These are phyloP conservation scores for Penicillium canariense DNA, from an alignment of 495 filamentous ascomycete species.

Conservation along the genomic window DNA sequence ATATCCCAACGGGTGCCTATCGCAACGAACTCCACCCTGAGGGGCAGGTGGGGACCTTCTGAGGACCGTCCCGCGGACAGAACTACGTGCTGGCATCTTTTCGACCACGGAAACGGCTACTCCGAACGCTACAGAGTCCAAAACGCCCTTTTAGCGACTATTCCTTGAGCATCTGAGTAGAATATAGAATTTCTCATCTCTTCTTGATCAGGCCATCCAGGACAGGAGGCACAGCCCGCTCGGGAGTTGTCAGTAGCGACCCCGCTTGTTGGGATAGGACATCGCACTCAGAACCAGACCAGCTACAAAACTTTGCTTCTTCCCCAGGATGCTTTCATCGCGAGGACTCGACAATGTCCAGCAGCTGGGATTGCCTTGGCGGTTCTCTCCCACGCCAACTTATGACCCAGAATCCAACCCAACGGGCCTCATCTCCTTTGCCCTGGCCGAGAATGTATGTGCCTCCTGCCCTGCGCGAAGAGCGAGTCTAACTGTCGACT, in stretches of 20 bases:
- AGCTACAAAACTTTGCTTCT: neutral
- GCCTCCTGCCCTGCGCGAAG: too few relatives aligned
- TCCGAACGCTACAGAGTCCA: too few relatives aligned
- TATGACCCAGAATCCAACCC: constrained; percentile 33
- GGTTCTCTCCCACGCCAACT: constrained; percentile 27
- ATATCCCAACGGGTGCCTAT: neutral
- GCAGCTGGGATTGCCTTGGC: constrained; percentile 26
- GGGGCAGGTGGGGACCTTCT: too few relatives aligned
- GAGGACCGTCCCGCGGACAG: too few relatives aligned
- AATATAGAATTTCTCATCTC: neutral
- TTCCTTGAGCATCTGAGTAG: neutral
- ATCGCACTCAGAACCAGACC: neutral
- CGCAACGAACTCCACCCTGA: too few relatives aligned
- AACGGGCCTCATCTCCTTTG: constrained; percentile 34
- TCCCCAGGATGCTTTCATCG: constrained; percentile 30
- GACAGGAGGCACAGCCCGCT: neutral
- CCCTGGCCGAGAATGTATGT: constrained; percentile 36
- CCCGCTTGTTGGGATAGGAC: neutral
- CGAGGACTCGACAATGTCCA: constrained; percentile 28
- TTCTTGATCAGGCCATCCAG: too few relatives aligned
- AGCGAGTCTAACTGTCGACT: neutral
- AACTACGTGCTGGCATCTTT: too few relatives aligned
- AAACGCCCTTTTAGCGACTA: too few relatives aligned
- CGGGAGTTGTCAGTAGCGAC: neutral
- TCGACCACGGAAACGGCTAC: too few relatives aligned